A percentile compares a stretch with the other conserved stretches of the same genome.
Conservation (phyloP, 1,139 yeast genomes). For the Sugiyamaella neomexicana region DNA sequence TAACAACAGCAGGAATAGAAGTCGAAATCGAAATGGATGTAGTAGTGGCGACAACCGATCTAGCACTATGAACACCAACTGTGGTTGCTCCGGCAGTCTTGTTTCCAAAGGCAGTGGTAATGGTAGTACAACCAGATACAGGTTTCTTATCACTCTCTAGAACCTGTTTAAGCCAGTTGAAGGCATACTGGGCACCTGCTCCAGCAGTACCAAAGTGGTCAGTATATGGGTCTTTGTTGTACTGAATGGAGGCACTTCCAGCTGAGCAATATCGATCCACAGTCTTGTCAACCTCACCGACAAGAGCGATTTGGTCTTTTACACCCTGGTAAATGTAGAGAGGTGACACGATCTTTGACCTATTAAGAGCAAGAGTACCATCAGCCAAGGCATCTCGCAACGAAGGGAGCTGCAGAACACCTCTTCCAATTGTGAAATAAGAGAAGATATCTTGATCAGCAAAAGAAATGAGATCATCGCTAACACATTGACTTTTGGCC, state of each 20-base stretch:
- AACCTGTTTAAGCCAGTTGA: constrained; percentile 24
- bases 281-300: constrained; percentile 27
- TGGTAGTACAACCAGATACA: constrained; percentile 17
- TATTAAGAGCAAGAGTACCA: constrained; percentile 28
- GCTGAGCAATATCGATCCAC: constrained; percentile 32
- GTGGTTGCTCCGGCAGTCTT: constrained; percentile 2
- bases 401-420: constrained; percentile 20
- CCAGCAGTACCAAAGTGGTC: constrained; percentile 24
- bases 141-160: constrained; percentile 20
- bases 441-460: constrained; percentile 27
- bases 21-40: no score
- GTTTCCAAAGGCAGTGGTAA: constrained; percentile 16
- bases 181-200: constrained; percentile 24
- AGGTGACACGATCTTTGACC: constrained; percentile 30
- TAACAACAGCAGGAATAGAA: constrained; percentile 12
- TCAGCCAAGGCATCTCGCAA: constrained; percentile 23
- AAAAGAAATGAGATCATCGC: constrained; percentile 26
- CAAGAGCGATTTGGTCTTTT: constrained; percentile 33
- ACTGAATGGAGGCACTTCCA: constrained; percentile 32
- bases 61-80: constrained; percentile 6
- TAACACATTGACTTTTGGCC: constrained; percentile 26
- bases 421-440: constrained; percentile 29
- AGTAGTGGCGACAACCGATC: constrained; percentile 10
- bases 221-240: constrained; percentile 22
- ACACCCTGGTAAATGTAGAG: constrained; percentile 36